Percentiles rank a stretch among this genome's conserved stretches.
Evolutionary conservation across 2,329 filamentous ascomycete genomes (phyloP).

Genomic region (Macrophomina tecta): DNA sequence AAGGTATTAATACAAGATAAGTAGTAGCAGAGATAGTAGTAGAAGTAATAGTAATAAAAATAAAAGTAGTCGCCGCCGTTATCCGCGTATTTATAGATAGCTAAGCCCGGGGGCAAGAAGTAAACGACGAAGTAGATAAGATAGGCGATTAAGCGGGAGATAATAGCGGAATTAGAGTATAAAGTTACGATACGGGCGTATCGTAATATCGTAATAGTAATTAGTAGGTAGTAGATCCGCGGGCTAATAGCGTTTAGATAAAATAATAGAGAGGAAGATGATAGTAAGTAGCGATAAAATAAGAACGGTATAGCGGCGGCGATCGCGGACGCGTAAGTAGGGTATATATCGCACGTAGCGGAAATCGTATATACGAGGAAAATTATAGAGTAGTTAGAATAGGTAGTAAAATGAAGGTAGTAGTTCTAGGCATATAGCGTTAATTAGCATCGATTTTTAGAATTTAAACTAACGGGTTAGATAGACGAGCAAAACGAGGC

Average conservation of each 20-base stretch:
- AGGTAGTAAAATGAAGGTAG: slow-evolving; percentile 26
- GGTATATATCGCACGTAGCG: slow-evolving; percentile 29
- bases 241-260: slow-evolving; percentile 30
- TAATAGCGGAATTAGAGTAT: slow-evolving; percentile 26
- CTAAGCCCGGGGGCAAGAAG: slow-evolving; percentile 27
- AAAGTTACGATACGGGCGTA: slow-evolving; percentile 30
- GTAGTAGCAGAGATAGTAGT: background rate
- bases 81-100: slow-evolving; percentile 30
- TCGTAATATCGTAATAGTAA: slow-evolving; percentile 33
- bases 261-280: slow-evolving; percentile 30
- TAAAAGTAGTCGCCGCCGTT: background rate
- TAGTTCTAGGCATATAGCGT: slow-evolving; percentile 27
- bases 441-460: too few relatives aligned
- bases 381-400: slow-evolving; percentile 29
- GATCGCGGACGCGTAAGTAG: slow-evolving; percentile 30
- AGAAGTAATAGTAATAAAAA: too few relatives aligned
- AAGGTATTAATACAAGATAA: background rate
- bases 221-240: slow-evolving; percentile 30
- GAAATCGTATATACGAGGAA: slow-evolving; percentile 30
- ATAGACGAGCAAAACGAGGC: too few relatives aligned
- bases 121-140: slow-evolving; percentile 30
- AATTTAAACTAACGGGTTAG: too few relatives aligned
- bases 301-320: slow-evolving; percentile 26
- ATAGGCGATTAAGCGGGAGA: slow-evolving; percentile 31
- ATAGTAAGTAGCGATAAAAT: slow-evolving; percentile 1